A percentile compares a stretch with the other conserved stretches of the same genome.
Evolutionary conservation across 2,329 filamentous ascomycete genomes (phyloP).

Genomic region (Xylaria sp.): DNA sequence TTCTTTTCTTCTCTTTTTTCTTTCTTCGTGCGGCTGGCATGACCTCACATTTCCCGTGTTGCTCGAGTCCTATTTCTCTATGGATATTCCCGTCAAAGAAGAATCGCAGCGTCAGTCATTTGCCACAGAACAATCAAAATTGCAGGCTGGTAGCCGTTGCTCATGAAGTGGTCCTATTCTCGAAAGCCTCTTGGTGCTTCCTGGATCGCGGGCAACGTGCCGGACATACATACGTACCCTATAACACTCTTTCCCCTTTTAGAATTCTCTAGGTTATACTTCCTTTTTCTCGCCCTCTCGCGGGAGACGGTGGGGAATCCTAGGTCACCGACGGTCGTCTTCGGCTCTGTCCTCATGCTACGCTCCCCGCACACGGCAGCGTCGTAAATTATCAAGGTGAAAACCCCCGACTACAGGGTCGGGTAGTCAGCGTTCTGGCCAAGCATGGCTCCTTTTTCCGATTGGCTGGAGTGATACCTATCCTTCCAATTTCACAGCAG

Average conservation of each 20-base stretch:
- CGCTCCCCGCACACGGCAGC: slow-evolving; percentile 18
- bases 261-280: neutral
- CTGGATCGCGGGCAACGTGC: slow-evolving; percentile 58
- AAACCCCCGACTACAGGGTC: neutral
- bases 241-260: slow-evolving; percentile 28
- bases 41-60: slow-evolving; percentile 80
- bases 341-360: neutral
- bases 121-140: slow-evolving; percentile 83
- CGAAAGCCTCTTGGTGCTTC: slow-evolving; percentile 45
- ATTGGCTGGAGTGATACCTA: neutral
- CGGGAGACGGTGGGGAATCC: neutral
- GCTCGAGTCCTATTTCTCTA: slow-evolving; percentile 70
- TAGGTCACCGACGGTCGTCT: neutral
- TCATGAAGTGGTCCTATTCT: slow-evolving; percentile 44
- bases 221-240: slow-evolving; percentile 59
- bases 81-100: slow-evolving; percentile 65
- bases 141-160: slow-evolving; percentile 49
- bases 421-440: neutral
- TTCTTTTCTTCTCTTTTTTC: slow-evolving; percentile 56
- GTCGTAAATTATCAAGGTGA: neutral
- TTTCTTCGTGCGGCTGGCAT: slow-evolving; percentile 83
- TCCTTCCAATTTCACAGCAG: neutral
- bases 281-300: neutral
- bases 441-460: no score
- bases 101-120: slow-evolving; percentile 75